These are phyloP conservation scores for Clarireedia paspali DNA, from an alignment of 2,329 filamentous ascomycete genomes.

Conservation along the genomic window DNA sequence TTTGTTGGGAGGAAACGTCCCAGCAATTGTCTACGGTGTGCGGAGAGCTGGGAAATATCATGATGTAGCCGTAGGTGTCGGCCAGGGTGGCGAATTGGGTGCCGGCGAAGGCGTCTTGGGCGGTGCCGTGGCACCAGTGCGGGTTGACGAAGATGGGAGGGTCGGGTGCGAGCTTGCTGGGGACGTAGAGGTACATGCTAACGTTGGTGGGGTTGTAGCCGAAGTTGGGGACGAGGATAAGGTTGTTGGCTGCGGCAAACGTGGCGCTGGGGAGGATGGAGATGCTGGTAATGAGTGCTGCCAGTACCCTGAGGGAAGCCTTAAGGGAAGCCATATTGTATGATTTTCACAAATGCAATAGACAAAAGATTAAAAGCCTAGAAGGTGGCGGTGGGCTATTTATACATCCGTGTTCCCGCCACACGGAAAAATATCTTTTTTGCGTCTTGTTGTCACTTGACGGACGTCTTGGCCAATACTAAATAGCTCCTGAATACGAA, in stretches of 20 bases:
- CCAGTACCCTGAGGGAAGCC: not conserved
- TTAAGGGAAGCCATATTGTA: not conserved
- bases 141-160: constrained; percentile 25
- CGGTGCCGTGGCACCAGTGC: constrained; percentile 36
- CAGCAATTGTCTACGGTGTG: constrained; percentile 45
- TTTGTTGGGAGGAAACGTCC: constrained; percentile 45
- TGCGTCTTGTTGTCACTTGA: not conserved
- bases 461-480: not conserved
- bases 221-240: constrained; percentile 16
- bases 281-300: not conserved
- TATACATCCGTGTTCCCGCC: not conserved
- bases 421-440: not conserved
- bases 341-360: not conserved
- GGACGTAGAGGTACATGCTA: constrained; percentile 24
- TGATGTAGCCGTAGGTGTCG: constrained; percentile 48
- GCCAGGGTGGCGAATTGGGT: constrained; percentile 44
- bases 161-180: constrained; percentile 11
- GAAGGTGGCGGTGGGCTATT: not conserved
- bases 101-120: constrained; percentile 19
- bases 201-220: constrained; percentile 18
- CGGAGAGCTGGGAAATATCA: constrained; percentile 49
- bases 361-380: not conserved
- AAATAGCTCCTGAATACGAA: not conserved
- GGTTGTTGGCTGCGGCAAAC: not conserved
- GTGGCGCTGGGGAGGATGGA: not conserved